Base-by-base conservation (phyloP, 768 basidiomycete genomes). In the Termitomyces sp. region DNA sequence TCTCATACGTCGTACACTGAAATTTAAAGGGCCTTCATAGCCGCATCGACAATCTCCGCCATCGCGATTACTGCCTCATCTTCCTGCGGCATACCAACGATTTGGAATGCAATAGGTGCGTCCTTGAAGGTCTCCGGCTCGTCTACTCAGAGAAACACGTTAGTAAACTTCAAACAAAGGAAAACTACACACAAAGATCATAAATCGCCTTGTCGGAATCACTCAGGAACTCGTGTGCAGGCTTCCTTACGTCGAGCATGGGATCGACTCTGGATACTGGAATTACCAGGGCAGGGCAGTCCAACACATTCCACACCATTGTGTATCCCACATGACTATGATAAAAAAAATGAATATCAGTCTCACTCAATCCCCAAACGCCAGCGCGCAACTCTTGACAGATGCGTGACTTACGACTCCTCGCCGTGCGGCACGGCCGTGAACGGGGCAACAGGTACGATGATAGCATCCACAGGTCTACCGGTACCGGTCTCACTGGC, bases 51-150 rank as follows among this genome's bases (percentile, higher is more conserved):
- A 23, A 91, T 78, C 63, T 89, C 84, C 7, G 81, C 77, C 81
- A 91, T 83, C 0, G 75, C 79, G 49, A 91, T 79, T 3, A 89
- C 81, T 0, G 84, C 89, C 63, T 92, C 90, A 63, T 92, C 90
- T 63, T 91, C 90, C 53, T 83, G 72, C 4, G 85, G 86, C 43
- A 84, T 76, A 3, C 86, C 87, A 9, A 90, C 76, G 5, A 91
- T 66, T 65, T 92, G 90, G 32, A 92, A 66, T 10, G 75, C 71
- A 19, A 91, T 73, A 0, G 90, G 89, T 0, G 83, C 84, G 54
- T 82, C 78, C 54, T 68, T 69, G 67, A 80, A 89, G 0, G 66
- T 73, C 19, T 75, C 71, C 0, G 87, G 86, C 21, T 84, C 72
- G 63, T 89, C 89, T 46, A 21, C 14, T 12, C n/a, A 38, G 25